Base-by-base conservation (phyloP, 2,329 filamentous ascomycete genomes). In the Ceratocystis huliohia region DNA sequence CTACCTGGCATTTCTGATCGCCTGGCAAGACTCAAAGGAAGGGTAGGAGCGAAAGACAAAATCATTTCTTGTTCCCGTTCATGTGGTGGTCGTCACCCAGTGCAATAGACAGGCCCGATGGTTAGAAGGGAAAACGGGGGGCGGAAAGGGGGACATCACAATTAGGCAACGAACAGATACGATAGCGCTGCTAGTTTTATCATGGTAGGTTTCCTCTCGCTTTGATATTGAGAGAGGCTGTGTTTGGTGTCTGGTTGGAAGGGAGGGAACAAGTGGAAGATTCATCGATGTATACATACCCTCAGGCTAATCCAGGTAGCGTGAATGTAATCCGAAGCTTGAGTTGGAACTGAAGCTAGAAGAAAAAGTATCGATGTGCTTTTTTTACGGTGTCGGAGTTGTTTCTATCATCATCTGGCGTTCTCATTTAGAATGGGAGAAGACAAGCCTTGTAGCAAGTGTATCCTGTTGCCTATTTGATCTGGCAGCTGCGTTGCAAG, bases 161-260 rank as follows among this genome's bases (percentile, higher is more conserved):
- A 57, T 41, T 41, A 57, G 22, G 53, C 17, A 57, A 25, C 25
- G 25, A 57, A 64, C 41, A 53, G 62, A 64, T 53, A 56, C 63
- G 20, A 57, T 17, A 28, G 28, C n/a, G 53, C 53, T 57, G 53
- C 53, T 57, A 64, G 33, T 37, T 41, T 64, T 45, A 63, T 63
- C 46, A 63, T 33, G 28, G 46, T 33, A 20, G 61, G 3, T 22
- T 8, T n/a, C 48, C 22, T 50, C 17, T 25, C n/a, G 48, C 7
- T n/a, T n/a, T 20, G 17, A 20, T 6, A 25, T 20, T 53, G 48
- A 25, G 48, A 20, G 4, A 53, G 17, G 48, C n/a, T 57, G 13
- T 57, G 22, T 28, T 57, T 30, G 53, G 53, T 50, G 48, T 13
- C n/a, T n/a, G 46, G 46, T 22, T 25, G 53, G 17, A 17, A 2